Conservation (phyloP, 2,329 filamentous ascomycete species). For the Penicillium frequentans region DNA sequence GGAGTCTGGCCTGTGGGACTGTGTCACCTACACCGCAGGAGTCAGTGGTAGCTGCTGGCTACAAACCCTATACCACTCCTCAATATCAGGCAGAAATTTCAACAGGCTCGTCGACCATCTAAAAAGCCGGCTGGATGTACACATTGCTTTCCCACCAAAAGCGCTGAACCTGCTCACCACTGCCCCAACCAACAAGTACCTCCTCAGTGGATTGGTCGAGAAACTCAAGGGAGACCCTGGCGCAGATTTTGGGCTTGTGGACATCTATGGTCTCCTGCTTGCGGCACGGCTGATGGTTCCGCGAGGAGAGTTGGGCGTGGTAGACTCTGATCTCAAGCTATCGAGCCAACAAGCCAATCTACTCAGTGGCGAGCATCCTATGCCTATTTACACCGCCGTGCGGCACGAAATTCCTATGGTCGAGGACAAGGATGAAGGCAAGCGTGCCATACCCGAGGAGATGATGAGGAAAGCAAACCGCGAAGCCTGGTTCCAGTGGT, state of each 20-base stretch:
- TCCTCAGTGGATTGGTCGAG: conserved; percentile 85
- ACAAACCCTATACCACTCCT: conserved; percentile 82
- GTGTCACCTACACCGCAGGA: conserved; percentile 89
- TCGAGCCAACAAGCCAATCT: conserved; percentile 81
- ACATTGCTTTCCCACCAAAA: conserved; percentile 88
- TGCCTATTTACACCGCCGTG: conserved; percentile 95
- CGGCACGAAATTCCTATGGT: conserved; percentile 85
- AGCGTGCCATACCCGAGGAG: conserved; percentile 32
- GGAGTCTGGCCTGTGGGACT: conserved; percentile 88
- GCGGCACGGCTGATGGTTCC: conserved; percentile 83
- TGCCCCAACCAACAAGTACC: conserved; percentile 87
- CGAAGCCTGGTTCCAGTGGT: conserved; percentile 97
- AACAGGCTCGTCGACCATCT: conserved; percentile 75
- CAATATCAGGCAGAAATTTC: conserved; percentile 69
- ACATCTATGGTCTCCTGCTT: conserved; percentile 85
- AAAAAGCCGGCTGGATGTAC: conserved; percentile 78
- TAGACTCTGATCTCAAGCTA: conserved; percentile 80
- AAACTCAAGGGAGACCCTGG: conserved; percentile 80
- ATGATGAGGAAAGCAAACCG: conserved; percentile 50
- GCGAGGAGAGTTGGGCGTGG: conserved; percentile 75
- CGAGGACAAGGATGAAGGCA: conserved; percentile 36
- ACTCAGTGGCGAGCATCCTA: conserved; percentile 73
- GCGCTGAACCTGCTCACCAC: conserved; percentile 80
- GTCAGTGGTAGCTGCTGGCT: conserved; percentile 97
- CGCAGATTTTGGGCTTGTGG: conserved; percentile 85